Conservation (phyloP, 2,329 filamentous ascomycete genomes). For the Passalora sequoiae region DNA sequence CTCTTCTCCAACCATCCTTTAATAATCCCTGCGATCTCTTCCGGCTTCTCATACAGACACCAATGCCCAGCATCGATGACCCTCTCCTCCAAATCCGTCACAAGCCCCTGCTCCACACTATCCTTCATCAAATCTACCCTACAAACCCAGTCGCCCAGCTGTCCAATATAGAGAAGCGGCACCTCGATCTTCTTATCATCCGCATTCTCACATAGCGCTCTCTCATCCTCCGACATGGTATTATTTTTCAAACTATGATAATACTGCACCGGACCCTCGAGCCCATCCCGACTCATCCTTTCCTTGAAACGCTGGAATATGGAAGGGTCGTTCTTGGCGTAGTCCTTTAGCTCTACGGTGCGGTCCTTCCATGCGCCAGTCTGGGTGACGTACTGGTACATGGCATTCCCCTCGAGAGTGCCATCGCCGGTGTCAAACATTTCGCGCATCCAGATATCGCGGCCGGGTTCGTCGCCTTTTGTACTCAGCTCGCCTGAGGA, state of each 20-base stretch:
- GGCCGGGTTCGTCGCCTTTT: slow-evolving; percentile 20
- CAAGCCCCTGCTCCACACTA: slow-evolving; percentile 21
- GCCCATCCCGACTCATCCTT: slow-evolving; percentile 31
- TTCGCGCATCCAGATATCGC: slow-evolving; percentile 31
- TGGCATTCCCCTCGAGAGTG: slow-evolving; percentile 32
- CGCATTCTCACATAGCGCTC: slow-evolving; percentile 21
- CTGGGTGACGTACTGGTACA: slow-evolving; percentile 31
- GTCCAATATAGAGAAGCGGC: slow-evolving; percentile 32
- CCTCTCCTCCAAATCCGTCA: slow-evolving; percentile 22
- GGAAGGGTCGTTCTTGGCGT: slow-evolving; percentile 31
- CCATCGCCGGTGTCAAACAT: slow-evolving; percentile 27
- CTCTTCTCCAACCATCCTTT: slow-evolving; percentile 26
- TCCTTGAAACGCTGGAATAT: slow-evolving; percentile 33
- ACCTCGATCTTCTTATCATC: slow-evolving; percentile 28
- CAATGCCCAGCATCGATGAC: slow-evolving; percentile 25
- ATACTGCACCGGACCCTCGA: slow-evolving; percentile 36
- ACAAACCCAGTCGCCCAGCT: slow-evolving; percentile 29
- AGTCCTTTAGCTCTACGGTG: slow-evolving; percentile 30
- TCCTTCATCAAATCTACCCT: slow-evolving; percentile 23
- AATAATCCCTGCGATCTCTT: slow-evolving; percentile 23
- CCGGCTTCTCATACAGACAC: slow-evolving; percentile 28
- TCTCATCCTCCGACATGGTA: slow-evolving; percentile 28
- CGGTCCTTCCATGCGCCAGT: slow-evolving; percentile 18
- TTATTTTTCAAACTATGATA: slow-evolving; percentile 33
- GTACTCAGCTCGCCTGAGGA: background rate